Evolutionary conservation across 352 stramenopile species (phyloP), one percentile per base, ranked within the genome.

Genomic region (Pythium oligandrum): DNA sequence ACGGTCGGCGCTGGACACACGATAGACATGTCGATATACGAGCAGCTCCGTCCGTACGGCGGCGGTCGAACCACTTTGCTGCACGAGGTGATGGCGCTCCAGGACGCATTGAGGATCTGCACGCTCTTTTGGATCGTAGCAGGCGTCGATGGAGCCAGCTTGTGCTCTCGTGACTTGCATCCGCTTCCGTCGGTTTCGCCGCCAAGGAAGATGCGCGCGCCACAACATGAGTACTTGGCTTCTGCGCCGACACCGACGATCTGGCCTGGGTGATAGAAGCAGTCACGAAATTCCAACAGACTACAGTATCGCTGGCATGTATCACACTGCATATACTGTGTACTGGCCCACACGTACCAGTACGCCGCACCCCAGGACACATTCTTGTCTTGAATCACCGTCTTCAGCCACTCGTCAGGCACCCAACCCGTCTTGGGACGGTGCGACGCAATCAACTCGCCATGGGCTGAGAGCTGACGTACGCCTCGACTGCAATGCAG

Each of bases 311-410:
- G 56, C 8, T 63, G 69, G 56, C 78, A 93, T 6, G 60, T 54
- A 8, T 30, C 56, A 51, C 83, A 95, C n/a, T 53, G 46, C 31
- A 91, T 85, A 32, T 55, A 63, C 32, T 78, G 72, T 4, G 64
- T 83, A 8, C 73, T 76, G 1, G 72, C 83, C 86, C 82, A 97
- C 4, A 95, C 45, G 45, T 83, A 79, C 87, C 88, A 96, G 51
- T 93, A 97, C 0, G 74, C 69, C 0, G 61, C 70, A 17, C 59
- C 72, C 85, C 84, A 96, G 3, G 64, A 67, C 40, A 86, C 68
- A 1, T 52, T 62, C 38, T 69, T 75, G 30, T 78, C 60, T 7
- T 63, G 57, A 4, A 69, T 59, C 2, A 84, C 52, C 1, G 74
- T 69, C 36, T 59, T 57, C 5, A 87, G 32, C 45, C 84, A 85